Base-by-base conservation (phyloP, 2,329 filamentous ascomycete genomes). In the Penicillium sp. region DNA sequence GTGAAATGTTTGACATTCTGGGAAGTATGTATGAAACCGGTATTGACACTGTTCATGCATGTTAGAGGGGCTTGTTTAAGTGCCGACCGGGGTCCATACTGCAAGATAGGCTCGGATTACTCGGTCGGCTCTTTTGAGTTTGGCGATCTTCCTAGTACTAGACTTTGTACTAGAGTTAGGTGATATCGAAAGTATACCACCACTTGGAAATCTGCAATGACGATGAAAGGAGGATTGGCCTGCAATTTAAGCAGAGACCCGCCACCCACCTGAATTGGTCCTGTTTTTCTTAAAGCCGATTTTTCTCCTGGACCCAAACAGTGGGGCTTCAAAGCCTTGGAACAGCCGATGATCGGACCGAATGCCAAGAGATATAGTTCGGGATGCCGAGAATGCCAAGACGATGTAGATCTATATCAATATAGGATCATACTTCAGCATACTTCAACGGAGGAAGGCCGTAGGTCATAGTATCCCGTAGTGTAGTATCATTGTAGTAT, bases 321-420 rank as follows among this genome's bases (percentile, higher is more conserved):
- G 61, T 64, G 63, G 63, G 63, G 51, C 55, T 10, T 10, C 12
- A 33, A 25, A n/a, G 14, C 14, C 19, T 25, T 45, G 43, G 31
- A 61, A 58, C 37, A 36, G 56, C 63, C 63, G 63, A 64, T 37
- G 54, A 57, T 61, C 61, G 62, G 61, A 53, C 61, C 59, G 61
- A 55, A 17, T 63, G 58, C 61, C 63, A 62, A 53, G 48, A 22
- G 2, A 19, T 42, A 35, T 33, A 28, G 16, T 26, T 40, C 53
- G 53, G 53, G n/a, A 55, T 55, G 53, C 53, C 53, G 53, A 55
- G 40, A 44, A 30, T 12, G 44, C 38, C 46, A 38, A 33, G 17
- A 47, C 6, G 9, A 16, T 38, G 30, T 31, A 35, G 38, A 44
- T 50, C 47, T 33, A 50, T 43, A 38, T 44, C 22, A 38, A 28